Evolutionary conservation across 228 moss, liverwort and hornwort species (phyloP).

Genomic region (Sphagnum fallax): DNA sequence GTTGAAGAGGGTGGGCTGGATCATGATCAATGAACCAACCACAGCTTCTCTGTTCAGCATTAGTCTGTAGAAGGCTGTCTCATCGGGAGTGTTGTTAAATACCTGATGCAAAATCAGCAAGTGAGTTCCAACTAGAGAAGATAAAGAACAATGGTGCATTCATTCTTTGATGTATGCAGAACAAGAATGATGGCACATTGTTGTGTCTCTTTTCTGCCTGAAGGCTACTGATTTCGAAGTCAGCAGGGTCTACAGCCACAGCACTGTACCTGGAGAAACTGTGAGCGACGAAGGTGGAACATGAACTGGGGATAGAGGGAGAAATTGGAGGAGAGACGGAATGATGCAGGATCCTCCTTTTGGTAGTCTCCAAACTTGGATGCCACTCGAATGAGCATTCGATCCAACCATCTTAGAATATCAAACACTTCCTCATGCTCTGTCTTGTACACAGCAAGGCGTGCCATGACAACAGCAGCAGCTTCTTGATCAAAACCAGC

Average conservation of each 20-base stretch:
- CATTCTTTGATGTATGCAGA: too few relatives aligned
- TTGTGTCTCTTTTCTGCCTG: too few relatives aligned
- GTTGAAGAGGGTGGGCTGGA: conserved; percentile 82
- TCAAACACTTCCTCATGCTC: conserved; percentile 93
- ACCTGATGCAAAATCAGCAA: conserved; percentile 29
- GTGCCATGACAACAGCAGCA: conserved; percentile 91
- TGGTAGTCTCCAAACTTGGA: conserved; percentile 91
- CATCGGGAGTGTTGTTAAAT: conserved; percentile 95
- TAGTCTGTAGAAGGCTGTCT: conserved; percentile 87
- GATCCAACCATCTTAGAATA: conserved; percentile 93
- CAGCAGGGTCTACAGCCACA: neutral
- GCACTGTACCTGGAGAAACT: conserved; percentile 64
- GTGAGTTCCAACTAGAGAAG: neutral
- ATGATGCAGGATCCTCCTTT: conserved; percentile 80
- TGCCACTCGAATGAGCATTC: conserved; percentile 92
- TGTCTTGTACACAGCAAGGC: conserved; percentile 87
- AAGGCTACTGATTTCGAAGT: too few relatives aligned
- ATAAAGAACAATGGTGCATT: neutral
- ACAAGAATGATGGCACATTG: too few relatives aligned
- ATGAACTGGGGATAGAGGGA: conserved; percentile 93
- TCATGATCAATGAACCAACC: conserved; percentile 84
- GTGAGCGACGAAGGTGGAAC: conserved; percentile 93
- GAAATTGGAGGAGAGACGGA: conserved; percentile 82
- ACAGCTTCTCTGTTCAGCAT: conserved; percentile 92
- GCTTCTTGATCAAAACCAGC: conserved; percentile 95